phyloP scores from a whole-genome alignment of 345 rosid species.

The Pistacia integerrima region DNA sequence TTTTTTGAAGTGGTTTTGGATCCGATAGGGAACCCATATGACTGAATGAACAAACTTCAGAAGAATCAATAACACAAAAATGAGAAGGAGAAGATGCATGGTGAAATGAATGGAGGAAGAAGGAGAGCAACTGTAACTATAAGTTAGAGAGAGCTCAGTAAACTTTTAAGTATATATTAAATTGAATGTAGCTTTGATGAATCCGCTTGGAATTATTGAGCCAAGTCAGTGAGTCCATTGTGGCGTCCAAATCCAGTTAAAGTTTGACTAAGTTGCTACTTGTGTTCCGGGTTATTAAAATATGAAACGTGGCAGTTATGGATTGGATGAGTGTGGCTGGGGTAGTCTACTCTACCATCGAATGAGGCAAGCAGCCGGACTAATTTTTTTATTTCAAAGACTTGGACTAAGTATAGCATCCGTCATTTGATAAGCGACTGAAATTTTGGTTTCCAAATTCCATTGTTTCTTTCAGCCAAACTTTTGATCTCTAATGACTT shows the following conservation, averaged over 20 bases:
- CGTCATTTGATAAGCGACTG: too few species aligned
- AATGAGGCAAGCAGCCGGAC: neutral
- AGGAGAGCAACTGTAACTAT: neutral
- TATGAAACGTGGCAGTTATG: neutral
- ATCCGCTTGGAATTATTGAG: neutral
- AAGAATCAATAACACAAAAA: conserved; percentile 24
- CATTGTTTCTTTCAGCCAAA: too few species aligned
- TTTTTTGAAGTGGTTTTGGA: conserved; percentile 57
- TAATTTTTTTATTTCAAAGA: too few species aligned
- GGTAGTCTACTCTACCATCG: neutral
- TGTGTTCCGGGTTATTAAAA: too few species aligned
- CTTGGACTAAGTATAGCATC: too few species aligned
- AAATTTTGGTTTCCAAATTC: too few species aligned
- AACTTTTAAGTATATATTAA: too few species aligned
- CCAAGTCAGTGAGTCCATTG: neutral
- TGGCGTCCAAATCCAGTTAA: neutral
- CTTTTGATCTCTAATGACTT: too few species aligned
- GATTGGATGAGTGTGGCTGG: neutral
- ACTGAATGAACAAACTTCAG: conserved; percentile 34
- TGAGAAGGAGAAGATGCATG: conserved; percentile 23
- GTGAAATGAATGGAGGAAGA: neutral
- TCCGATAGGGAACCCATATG: conserved; percentile 59
- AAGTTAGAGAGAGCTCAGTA: neutral
- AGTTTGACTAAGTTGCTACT: too few species aligned
- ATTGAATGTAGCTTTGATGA: neutral